These are phyloP conservation scores for Fonsecaea monophora DNA, from an alignment of 2,329 filamentous ascomycete genomes.

Conservation along the genomic window DNA sequence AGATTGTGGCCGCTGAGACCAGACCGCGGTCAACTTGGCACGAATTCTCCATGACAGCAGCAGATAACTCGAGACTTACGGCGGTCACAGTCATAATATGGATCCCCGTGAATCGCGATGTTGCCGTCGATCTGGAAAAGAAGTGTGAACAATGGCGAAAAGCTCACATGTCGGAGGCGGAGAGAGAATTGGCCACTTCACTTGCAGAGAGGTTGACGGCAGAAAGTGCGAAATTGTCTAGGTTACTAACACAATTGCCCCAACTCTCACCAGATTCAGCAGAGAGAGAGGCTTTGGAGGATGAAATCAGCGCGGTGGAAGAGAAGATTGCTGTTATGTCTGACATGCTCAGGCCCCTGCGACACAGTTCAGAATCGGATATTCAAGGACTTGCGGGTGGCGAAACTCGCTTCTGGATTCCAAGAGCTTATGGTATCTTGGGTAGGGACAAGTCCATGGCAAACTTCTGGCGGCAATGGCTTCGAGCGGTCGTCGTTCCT, in stretches of 20 bases:
- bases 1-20: conserved; percentile 93
- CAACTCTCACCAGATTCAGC: conserved; percentile 78
- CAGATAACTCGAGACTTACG: conserved; percentile 89
- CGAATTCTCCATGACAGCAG: conserved; percentile 96
- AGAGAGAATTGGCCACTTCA: conserved; percentile 90
- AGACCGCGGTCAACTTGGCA: conserved; percentile 97
- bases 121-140: conserved; percentile 75
- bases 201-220: conserved; percentile 84
- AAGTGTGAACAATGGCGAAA: conserved; percentile 88
- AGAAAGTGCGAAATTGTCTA: conserved; percentile 88
- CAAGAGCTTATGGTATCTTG: conserved; percentile 89
- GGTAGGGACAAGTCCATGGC: conserved; percentile 83
- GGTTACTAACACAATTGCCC: conserved; percentile 82
- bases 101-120: conserved; percentile 81
- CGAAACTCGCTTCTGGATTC: conserved; percentile 95
- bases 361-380: conserved; percentile 93
- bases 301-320: conserved; percentile 93
- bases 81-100: conserved; percentile 91
- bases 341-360: conserved; percentile 87
- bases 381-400: conserved; percentile 96
- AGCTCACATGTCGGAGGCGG: conserved; percentile 96
- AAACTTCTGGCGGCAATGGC: conserved; percentile 98
- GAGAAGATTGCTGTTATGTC: conserved; percentile 98
- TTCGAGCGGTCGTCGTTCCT: conserved; percentile 89
- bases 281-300: conserved; percentile 83